Base-by-base conservation (phyloP, 2,329 filamentous ascomycete species). In the Cercospora citrullina region DNA sequence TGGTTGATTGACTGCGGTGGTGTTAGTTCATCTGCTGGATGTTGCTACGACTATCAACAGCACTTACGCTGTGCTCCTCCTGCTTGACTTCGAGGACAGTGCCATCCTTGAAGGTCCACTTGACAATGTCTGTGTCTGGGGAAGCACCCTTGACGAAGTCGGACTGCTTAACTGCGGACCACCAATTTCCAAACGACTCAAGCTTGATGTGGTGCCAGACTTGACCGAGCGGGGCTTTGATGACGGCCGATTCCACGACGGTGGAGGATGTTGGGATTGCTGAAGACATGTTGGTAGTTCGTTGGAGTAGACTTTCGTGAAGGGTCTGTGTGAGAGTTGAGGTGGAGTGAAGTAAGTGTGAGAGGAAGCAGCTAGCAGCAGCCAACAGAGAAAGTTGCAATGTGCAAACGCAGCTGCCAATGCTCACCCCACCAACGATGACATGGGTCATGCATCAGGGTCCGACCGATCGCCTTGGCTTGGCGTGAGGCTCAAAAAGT, bases 141-240 rank as follows among this genome's bases (percentile, higher is more conserved):
- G 60, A 63, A 16, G 60, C 60, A 14, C 60, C 88, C 82, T 90
- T 89, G 79, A 89, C 87, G 74, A 82, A 84, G 42, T 90, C 87
- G 77, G 85, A 87, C 76, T 84, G 85, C 71, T 84, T 81, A 55
- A 92, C 84, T 70, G 86, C 85, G 55, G 83, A 81, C 87, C 88
- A 91, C 83, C 90, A 92, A 75, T 86, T 84, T 81, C 81, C 79
- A 80, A 92, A 91, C 78, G 89, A 84, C 79, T 87, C 85, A 45
- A 91, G 87, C 84, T 91, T 91, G 86, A 91, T 89, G 75, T 87
- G 83, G 82, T 91, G 89, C 89, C 90, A 92, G 78, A 91, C 89
- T 72, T 86, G 79, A 75, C 85, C 84, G 77, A 91, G 85, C 36
- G 87, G 86, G 42, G 89, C 89, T 53, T 87, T 84, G 80, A 92